Conservation (phyloP, 2,329 filamentous ascomycete species). For the Aspergillus uvarum region DNA sequence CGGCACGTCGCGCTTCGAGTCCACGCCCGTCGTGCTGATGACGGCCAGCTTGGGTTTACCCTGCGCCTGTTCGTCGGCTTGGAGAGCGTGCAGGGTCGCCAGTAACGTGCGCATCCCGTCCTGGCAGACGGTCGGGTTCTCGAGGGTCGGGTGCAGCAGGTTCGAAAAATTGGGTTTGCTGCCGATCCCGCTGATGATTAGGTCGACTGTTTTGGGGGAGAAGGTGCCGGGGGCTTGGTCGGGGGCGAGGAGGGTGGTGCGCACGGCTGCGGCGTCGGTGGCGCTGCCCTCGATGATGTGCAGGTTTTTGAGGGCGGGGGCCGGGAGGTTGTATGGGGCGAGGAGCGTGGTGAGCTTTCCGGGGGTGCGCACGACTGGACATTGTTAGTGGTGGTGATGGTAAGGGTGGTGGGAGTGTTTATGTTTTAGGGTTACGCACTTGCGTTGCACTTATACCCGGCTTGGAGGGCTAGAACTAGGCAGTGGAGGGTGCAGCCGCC, state of each 20-base stretch:
- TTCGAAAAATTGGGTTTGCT: constrained; percentile 28
- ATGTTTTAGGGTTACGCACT: constrained; percentile 17
- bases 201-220: constrained; percentile 33
- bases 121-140: constrained; percentile 37
- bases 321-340: constrained; percentile 39
- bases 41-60: constrained; percentile 30
- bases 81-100: constrained; percentile 12
- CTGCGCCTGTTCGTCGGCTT: constrained; percentile 6
- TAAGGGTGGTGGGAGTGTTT: neutral
- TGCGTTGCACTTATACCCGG: constrained; percentile 48
- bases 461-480: constrained; percentile 46
- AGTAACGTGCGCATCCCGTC: constrained; percentile 32
- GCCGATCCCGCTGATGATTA: constrained; percentile 52
- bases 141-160: constrained; percentile 30
- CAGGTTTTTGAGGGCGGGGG: constrained; percentile 38
- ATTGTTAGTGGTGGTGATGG: neutral
- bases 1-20: constrained; percentile 33
- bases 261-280: constrained; percentile 44
- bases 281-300: constrained; percentile 51
- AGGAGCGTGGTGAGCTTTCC: constrained; percentile 50
- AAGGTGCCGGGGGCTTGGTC: constrained; percentile 15
- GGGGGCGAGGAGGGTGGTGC: constrained; percentile 27
- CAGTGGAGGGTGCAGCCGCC: constrained; percentile 48
- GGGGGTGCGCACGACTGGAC: constrained; percentile 48
- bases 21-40: constrained; percentile 37